A percentile compares a stretch with the other conserved stretches of the same genome.
These are phyloP conservation scores for Fusarium liriodendri DNA, from an alignment of 2,329 filamentous ascomycete genomes.

Conservation along the genomic window DNA sequence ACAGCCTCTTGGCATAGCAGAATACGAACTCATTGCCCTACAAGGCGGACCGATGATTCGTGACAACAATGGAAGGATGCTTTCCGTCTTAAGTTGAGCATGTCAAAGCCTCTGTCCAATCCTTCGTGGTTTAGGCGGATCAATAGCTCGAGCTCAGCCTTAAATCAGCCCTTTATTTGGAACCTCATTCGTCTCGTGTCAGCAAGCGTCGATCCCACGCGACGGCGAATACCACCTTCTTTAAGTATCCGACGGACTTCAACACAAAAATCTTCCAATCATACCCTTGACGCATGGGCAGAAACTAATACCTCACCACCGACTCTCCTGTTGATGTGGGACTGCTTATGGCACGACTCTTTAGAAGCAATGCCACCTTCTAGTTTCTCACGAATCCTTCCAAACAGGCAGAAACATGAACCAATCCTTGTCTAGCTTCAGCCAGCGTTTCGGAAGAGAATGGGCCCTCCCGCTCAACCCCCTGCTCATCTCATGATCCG, in stretches of 20 bases:
- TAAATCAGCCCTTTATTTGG: not conserved
- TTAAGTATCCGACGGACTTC: not conserved
- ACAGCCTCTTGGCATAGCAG: not conserved
- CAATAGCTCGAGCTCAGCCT: not conserved
- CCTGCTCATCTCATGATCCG: slow-evolving; percentile 11
- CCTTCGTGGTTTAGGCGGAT: not conserved
- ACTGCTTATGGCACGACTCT: slow-evolving; percentile 1
- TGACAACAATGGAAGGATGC: not conserved
- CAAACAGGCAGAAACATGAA: not conserved
- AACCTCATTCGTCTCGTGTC: not conserved
- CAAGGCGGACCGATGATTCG: slow-evolving; percentile 5
- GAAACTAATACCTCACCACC: not conserved
- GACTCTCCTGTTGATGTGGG: not conserved
- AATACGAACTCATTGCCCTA: not conserved
- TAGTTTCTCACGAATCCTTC: not conserved
- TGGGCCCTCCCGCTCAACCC: slow-evolving; percentile 21
- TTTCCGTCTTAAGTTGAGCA: not conserved
- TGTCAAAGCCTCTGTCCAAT: not conserved
- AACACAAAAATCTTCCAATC: not conserved
- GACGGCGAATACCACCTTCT: slow-evolving; percentile 1
- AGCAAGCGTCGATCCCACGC: not conserved
- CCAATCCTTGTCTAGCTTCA: slow-evolving; percentile 9
- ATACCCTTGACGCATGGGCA: slow-evolving; percentile 5
- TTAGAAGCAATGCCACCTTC: not conserved
- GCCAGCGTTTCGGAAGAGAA: slow-evolving; percentile 20